These are phyloP conservation scores for Backusella morwellensis DNA, from an alignment of 192 early-diverging fungal species.

Conservation along the genomic window DNA sequence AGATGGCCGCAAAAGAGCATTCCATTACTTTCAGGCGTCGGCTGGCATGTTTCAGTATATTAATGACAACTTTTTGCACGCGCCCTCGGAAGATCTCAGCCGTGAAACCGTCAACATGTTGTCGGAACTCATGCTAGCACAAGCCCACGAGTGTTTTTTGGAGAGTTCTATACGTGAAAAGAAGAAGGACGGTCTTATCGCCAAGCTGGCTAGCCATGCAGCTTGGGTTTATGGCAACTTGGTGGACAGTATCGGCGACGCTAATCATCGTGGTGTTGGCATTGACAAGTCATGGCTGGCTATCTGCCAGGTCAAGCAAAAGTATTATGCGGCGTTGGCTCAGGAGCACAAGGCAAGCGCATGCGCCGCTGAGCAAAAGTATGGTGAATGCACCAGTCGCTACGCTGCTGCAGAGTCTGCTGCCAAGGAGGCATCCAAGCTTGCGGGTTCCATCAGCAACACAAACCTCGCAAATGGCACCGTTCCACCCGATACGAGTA, in stretches of 20 bases:
- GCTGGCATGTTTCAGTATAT: conserved; percentile 95
- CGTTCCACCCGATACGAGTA: conserved; percentile 61
- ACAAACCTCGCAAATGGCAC: conserved; percentile 56
- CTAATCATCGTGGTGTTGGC: conserved; percentile 56
- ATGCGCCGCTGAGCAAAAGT: conserved; percentile 73
- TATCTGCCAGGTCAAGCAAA: conserved; percentile 83
- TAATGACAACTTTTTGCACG: conserved; percentile 98
- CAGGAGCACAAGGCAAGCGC: conserved; percentile 80
- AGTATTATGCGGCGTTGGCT: conserved; percentile 84
- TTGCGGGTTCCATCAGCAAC: conserved; percentile 67
- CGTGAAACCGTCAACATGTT: conserved; percentile 87
- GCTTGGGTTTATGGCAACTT: conserved; percentile 73
- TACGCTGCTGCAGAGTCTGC: conserved; percentile 73
- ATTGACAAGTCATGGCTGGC: conserved; percentile 83
- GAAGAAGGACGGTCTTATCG: conserved; percentile 84
- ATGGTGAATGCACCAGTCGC: conserved; percentile 84
- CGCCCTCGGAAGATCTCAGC: conserved; percentile 89
- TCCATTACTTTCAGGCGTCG: conserved; percentile 89
- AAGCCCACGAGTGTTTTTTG: conserved; percentile 92
- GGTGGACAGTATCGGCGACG: conserved; percentile 69
- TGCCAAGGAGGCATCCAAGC: conserved; percentile 83
- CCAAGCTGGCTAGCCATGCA: conserved; percentile 86
- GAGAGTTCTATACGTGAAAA: conserved; percentile 85
- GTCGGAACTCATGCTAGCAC: conserved; percentile 84
- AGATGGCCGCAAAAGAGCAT: conserved; percentile 76